Evolutionary conservation across 2,329 filamentous ascomycete species (phyloP), one percentile per base, ranked within the genome.

Genomic region (Aureobasidium sp.): DNA sequence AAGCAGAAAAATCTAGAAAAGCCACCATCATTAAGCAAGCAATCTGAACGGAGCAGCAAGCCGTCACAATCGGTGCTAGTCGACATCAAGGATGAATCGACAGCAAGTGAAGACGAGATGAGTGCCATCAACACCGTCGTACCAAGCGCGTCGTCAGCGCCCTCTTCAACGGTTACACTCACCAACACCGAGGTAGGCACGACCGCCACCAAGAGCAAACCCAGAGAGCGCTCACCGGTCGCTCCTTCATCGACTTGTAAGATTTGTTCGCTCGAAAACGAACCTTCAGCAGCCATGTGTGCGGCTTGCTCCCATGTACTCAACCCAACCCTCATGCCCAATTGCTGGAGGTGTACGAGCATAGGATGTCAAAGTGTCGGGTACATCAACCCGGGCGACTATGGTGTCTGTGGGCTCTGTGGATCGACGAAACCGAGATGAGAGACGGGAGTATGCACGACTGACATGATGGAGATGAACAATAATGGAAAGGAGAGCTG

Each of bases 351-450:
- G 52, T 93, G 89, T 70, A 72, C 70, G 47, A 83, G 80, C 66
- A 69, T 72, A 3, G 66, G 75, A 2, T 93, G 89, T 70, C 74
- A 74, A 63, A 78, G 75, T 13, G 82, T 79, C 50, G 64, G 68
- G 23, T 93, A 90, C 70, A 69, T 86, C 58, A 93, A 92, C 69
- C 80, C 87, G 12, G 84, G 81, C 1, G 88, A 92, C 71, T 84
- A 80, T 65, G 87, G 85, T 7, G 71, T 85, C 0, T 93, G 89
- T 71, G 88, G 88, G 3, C 73, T 89, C 5, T 93, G 89, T 70
- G 86, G 86, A 12, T 32, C 23, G 6, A 29, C 27, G 1, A 44
- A 46, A n/a, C 39, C 53, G 6, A 57, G 8, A n/a, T 57, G 36
- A 57, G 36, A 47, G 23, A 10, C 10, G 12, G 42, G n/a, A 13